Evolutionary conservation across 306 rosid species (phyloP), one percentile per base, ranked within the genome.

Genomic region (Acacia acuminata): DNA sequence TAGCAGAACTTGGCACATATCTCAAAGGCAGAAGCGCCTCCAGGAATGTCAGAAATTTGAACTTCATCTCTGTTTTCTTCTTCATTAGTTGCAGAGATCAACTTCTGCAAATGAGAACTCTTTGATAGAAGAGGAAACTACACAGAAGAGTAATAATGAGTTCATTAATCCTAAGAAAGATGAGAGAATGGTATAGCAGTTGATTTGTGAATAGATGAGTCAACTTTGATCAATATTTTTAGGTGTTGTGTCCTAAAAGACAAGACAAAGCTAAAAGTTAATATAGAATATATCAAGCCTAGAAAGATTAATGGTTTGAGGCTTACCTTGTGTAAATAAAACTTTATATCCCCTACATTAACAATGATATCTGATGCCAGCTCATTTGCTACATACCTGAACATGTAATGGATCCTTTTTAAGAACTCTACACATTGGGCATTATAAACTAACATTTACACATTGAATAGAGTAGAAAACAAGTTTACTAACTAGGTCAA

Each of bases 41-140:
- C 99, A 3, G 99, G 97, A 85, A 94, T 91, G 88, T 94, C 94
- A 22, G 92, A 82, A 78, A 96, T 86, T 78, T 89, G 83, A 84
- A 96, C 72, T 85, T 89, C 98, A 16, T 90, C 89, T 4, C 75
- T 71, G 68, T 80, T 92, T 60, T 88, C 91, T 78, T 92, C 98
- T 78, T 92, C 98, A 27, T 85, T 85, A 55, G 85, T 75, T 75
- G 89, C 81, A 30, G 92, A 76, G 74, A 90, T 93, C 90, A 94
- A 60, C 79, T 87, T 92, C 89, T 91, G 97, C 84, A 96, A 79
- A 85, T 65, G 89, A 81, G 91, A 84, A 85, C 99, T 96, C 94
- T 91, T 96, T 2, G 97, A 96, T 65, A 96, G 87, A 75, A 96
- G 98, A 84, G 99, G 99, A 90, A 92, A 96, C 99, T 96, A 69